Percentiles rank a stretch among this genome's conserved stretches.
These are phyloP conservation scores for Ceriops tagal DNA, from an alignment of 345 rosid genomes.

Conservation along the genomic window DNA sequence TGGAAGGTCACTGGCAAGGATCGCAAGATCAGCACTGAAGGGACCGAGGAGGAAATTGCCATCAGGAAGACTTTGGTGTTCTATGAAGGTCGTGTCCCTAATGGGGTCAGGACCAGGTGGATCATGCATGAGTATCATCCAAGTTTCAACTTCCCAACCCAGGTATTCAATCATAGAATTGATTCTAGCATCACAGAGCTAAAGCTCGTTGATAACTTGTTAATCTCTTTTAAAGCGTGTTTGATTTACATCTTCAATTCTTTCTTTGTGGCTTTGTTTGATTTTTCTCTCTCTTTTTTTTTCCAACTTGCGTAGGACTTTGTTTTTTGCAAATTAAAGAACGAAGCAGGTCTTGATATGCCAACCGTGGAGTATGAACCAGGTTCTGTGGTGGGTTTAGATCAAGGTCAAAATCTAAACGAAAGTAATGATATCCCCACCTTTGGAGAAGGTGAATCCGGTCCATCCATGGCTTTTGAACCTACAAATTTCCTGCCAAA, in stretches of 20 bases:
- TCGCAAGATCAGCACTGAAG: neutral
- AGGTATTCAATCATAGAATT: neutral
- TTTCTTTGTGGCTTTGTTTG: neutral
- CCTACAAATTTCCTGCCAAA: neutral
- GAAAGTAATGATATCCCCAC: neutral
- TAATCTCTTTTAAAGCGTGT: neutral
- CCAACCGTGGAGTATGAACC: slow-evolving; percentile 6
- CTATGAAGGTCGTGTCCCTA: neutral
- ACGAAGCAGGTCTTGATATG: neutral
- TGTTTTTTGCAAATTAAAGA: slow-evolving; percentile 18
- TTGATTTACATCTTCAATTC: neutral
- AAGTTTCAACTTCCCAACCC: neutral
- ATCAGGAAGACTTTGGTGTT: slow-evolving; percentile 16
- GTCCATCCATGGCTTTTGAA: neutral
- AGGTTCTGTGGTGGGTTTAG: neutral
- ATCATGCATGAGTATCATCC: slow-evolving; percentile 15
- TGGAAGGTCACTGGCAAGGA: slow-evolving; percentile 20
- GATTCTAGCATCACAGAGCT: neutral
- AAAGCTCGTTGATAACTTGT: neutral
- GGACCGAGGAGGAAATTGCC: slow-evolving; percentile 3
- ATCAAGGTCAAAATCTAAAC: neutral
- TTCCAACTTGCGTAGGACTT: neutral
- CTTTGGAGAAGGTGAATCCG: neutral
- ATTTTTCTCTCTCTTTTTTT: neutral
- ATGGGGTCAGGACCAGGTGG: slow-evolving; percentile 10